Percentiles rank a stretch among this genome's conserved stretches.
Conservation (phyloP, 2,329 filamentous ascomycete genomes). For the Neodidymelliopsis sp. region DNA sequence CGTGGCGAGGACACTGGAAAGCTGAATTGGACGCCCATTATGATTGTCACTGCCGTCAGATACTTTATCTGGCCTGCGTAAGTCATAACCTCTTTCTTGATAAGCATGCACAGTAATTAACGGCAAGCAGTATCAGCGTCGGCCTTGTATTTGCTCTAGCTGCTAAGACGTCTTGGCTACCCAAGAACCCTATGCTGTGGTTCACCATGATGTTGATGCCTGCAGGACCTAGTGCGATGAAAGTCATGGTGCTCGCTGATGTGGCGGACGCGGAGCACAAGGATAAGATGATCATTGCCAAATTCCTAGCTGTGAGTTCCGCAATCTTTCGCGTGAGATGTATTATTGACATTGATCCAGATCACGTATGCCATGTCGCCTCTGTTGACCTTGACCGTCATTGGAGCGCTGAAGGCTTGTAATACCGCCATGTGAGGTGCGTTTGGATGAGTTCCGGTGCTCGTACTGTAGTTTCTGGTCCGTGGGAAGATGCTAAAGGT, state of each 20-base stretch:
- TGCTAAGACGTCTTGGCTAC: slow-evolving; percentile 59
- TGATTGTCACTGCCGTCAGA: slow-evolving; percentile 62
- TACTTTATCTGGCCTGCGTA: slow-evolving; percentile 67
- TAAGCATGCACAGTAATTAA: slow-evolving; percentile 1
- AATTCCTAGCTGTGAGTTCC: slow-evolving; percentile 56
- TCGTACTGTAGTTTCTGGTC: no score
- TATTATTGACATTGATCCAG: slow-evolving; percentile 23
- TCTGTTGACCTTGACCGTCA: slow-evolving; percentile 54
- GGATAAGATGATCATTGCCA: slow-evolving; percentile 63
- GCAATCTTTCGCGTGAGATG: not conserved
- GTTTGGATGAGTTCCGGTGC: no score
- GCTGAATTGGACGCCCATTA: slow-evolving; percentile 59
- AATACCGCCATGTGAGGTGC: slow-evolving; percentile 38
- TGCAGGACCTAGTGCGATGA: slow-evolving; percentile 63
- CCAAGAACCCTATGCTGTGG: slow-evolving; percentile 69
- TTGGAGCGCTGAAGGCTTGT: slow-evolving; percentile 52
- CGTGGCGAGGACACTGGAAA: slow-evolving; percentile 50
- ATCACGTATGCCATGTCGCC: slow-evolving; percentile 55
- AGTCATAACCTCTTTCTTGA: not conserved
- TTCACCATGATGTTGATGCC: slow-evolving; percentile 70
- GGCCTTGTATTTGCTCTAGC: slow-evolving; percentile 63
- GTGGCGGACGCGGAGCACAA: slow-evolving; percentile 52
- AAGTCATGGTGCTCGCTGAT: slow-evolving; percentile 61
- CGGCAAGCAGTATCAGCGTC: slow-evolving; percentile 55
- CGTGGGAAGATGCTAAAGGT: no score